Evolutionary conservation across 441 rosid species (phyloP), one percentile per base, ranked within the genome.

Genomic region (Gossypium davidsonii): DNA sequence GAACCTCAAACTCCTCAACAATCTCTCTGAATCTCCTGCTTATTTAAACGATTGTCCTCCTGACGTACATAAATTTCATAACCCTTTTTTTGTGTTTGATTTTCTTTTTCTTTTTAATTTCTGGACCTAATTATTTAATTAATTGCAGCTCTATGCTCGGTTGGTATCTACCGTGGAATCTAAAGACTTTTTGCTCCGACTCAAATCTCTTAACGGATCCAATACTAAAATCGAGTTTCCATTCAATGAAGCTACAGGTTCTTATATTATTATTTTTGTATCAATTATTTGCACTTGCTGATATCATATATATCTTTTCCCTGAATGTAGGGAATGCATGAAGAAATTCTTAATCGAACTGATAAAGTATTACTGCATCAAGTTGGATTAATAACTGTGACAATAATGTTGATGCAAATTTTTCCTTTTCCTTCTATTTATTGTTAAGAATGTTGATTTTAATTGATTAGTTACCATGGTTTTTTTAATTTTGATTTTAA

Each of bases 171-270:
- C 89, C 51, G 87, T 94, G 70, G 88, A 89, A 76, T 94, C 98
- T 6, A 85, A 79, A 26, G 81, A 89, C 34, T 92, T 89, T 86
- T 75, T 90, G 81, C 71, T 74, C 76, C 80, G 86, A 48, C 76
- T 94, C 72, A 81, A 88, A 39, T 72, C 84, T 62, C 70, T 89
- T 20, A 85, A 85, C 65, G 85, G 76, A 64, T 84, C 83, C 44
- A 90, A 87, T 65, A 74, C 79, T 10, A 75, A 77, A 60, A 75
- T 82, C 68, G 89, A 82, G 60, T 94, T 90, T 76, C 98, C 97
- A 21, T 94, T 94, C 79, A 86, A 88, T 73, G 92, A 90, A 78
- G 90, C 97, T 6, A 85, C 97, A 78, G 98, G 98, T 93, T 18
- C 37, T 57, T 65, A 23, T 65, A 21, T 66, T 3, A 9, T 26